phyloP scores from a whole-genome alignment of 2,329 filamentous ascomycete species.

The Xylaria sp. region DNA sequence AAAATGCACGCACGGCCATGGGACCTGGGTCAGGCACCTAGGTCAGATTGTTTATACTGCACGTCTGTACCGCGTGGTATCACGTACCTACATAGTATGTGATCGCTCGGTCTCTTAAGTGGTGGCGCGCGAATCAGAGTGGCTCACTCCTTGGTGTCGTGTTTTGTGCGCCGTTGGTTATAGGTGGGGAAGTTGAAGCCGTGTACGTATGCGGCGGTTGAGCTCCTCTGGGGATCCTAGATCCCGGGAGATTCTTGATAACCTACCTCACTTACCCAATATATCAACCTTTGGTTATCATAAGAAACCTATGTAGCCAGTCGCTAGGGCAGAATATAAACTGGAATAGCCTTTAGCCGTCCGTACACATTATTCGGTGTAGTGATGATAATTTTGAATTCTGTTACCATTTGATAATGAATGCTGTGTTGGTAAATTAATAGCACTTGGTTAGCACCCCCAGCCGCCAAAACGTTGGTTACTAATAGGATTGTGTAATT shows the following conservation, averaged over 20 bases:
- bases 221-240: neutral
- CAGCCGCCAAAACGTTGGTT: neutral
- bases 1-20: neutral
- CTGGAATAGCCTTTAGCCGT: too few relatives aligned
- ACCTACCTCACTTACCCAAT: too few relatives aligned
- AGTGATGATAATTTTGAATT: too few relatives aligned
- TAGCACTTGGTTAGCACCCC: neutral
- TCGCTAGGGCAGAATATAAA: too few relatives aligned
- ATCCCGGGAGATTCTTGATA: too few relatives aligned
- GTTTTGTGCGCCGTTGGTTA: neutral
- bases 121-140: neutral
- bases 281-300: too few relatives aligned
- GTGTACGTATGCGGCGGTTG: neutral
- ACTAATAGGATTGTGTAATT: neutral
- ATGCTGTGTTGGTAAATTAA: too few relatives aligned
- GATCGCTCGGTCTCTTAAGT: neutral
- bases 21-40: neutral
- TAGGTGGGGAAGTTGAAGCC: neutral
- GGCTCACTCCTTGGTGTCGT: neutral
- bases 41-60: neutral
- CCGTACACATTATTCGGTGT: too few relatives aligned
- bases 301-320: too few relatives aligned
- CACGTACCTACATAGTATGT: neutral
- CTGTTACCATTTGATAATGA: too few relatives aligned
- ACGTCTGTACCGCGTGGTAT: neutral